Evolutionary conservation across 1,284 basidiomycete species (phyloP).

Genomic region (Grifola frondosa): DNA sequence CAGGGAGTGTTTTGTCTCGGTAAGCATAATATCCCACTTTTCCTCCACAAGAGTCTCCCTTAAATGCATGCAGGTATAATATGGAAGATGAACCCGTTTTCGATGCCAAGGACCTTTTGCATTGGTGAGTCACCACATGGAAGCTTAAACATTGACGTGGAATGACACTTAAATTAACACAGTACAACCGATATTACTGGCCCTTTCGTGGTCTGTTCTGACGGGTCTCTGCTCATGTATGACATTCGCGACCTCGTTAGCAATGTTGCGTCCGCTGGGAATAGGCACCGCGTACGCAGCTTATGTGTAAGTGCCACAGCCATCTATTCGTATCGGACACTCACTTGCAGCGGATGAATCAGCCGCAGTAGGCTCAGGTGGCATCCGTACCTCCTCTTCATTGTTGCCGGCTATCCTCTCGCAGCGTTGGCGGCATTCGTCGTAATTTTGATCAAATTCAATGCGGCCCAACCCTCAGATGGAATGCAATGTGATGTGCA

Average conservation of each 20-base stretch:
- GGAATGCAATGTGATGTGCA: constrained; percentile 57
- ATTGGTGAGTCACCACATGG: constrained; percentile 39
- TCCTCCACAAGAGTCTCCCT: neutral
- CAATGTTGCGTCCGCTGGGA: constrained; percentile 47
- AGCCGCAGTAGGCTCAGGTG: constrained; percentile 22
- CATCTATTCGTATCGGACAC: constrained; percentile 3
- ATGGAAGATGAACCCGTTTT: constrained; percentile 58
- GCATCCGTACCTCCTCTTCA: constrained; percentile 40
- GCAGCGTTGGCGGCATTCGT: constrained; percentile 44
- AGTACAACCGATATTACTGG: constrained; percentile 52
- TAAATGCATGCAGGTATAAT: constrained; percentile 51
- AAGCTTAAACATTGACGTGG: neutral
- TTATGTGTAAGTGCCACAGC: constrained; percentile 29
- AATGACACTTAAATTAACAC: neutral
- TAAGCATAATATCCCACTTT: constrained; percentile 16
- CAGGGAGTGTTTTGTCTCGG: constrained; percentile 48
- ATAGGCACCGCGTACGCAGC: constrained; percentile 31
- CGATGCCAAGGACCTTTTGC: constrained; percentile 59
- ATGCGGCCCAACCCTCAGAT: constrained; percentile 45
- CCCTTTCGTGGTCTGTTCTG: constrained; percentile 46
- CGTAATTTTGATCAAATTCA: constrained; percentile 40
- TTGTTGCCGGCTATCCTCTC: constrained; percentile 44
- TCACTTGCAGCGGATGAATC: too few species aligned
- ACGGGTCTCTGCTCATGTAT: constrained; percentile 52
- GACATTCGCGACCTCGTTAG: constrained; percentile 46